These are phyloP conservation scores for Leccinum longicurvipes DNA, from an alignment of 768 basidiomycete species.

Conservation along the genomic window DNA sequence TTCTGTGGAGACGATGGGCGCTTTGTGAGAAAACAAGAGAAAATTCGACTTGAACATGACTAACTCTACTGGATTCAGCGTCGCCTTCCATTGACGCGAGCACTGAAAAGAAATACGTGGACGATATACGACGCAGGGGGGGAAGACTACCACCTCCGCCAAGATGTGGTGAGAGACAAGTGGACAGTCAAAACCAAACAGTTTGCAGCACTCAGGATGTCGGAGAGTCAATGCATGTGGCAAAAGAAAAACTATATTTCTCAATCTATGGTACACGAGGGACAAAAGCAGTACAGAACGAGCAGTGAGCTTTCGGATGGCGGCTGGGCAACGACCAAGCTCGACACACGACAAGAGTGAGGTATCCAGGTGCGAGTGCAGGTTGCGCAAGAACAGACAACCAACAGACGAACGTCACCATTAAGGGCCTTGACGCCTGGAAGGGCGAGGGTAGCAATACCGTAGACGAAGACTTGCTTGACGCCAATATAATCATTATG, in stretches of 20 bases:
- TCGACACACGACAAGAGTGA: background rate
- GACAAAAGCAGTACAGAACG: constrained; percentile 21
- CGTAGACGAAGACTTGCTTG: background rate
- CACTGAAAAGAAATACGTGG: constrained; percentile 19
- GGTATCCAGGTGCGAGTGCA: background rate
- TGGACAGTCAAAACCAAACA: no score
- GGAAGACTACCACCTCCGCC: constrained; percentile 12
- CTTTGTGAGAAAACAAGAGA: constrained; percentile 31
- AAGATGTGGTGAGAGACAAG: constrained; percentile 21
- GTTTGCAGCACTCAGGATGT: constrained; percentile 37
- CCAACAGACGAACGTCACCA: background rate
- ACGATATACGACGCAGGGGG: constrained; percentile 12
- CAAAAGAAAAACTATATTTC: constrained; percentile 39
- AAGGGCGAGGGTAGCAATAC: background rate
- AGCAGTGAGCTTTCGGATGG: constrained; percentile 5
- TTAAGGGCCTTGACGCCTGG: background rate
- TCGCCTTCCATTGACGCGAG: constrained; percentile 50
- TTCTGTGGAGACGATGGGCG: constrained; percentile 36
- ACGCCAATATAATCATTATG: background rate
- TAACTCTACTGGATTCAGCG: constrained; percentile 48
- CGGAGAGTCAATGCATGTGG: constrained; percentile 56
- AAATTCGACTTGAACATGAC: constrained; percentile 33
- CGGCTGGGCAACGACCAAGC: background rate
- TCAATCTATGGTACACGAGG: constrained; percentile 32
- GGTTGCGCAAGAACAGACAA: background rate